phyloP scores from a whole-genome alignment of 2,329 filamentous ascomycete genomes.

The Sclerotinia trifoliorum region DNA sequence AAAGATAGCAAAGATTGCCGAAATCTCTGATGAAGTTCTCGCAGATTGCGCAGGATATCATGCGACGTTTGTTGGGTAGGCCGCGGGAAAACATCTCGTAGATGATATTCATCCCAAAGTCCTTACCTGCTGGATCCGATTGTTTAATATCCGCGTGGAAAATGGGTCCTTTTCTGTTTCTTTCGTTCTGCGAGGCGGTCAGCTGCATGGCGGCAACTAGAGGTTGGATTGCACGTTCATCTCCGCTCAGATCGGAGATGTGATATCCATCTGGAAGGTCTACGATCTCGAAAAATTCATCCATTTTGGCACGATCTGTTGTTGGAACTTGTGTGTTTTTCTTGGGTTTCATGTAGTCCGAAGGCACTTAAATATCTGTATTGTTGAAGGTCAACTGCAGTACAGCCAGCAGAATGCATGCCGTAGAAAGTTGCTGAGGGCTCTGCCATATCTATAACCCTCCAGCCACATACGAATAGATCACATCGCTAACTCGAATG shows the following conservation, averaged over 20 bases:
- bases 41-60: slow-evolving; percentile 14
- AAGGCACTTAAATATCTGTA: background rate
- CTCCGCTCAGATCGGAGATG: slow-evolving; percentile 1
- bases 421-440: background rate
- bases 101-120: background rate
- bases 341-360: background rate
- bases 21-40: slow-evolving; percentile 4
- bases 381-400: background rate
- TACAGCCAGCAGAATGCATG: background rate
- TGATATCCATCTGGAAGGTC: slow-evolving; percentile 12
- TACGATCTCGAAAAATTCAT: slow-evolving; percentile 17
- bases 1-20: slow-evolving; percentile 14
- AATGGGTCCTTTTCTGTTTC: background rate
- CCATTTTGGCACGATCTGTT: background rate
- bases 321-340: background rate
- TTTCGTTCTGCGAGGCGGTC: background rate
- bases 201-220: slow-evolving; percentile 10
- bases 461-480: too few species aligned
- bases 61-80: background rate
- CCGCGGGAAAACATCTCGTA: slow-evolving; percentile 15
- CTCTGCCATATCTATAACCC: background rate
- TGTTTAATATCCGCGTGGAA: slow-evolving; percentile 10
- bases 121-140: slow-evolving; percentile 1
- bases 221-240: slow-evolving; percentile 8
- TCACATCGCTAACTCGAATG: too few species aligned